phyloP scores from a whole-genome alignment of 2,329 filamentous ascomycete species.

The Sporothrix dimorphospora region DNA sequence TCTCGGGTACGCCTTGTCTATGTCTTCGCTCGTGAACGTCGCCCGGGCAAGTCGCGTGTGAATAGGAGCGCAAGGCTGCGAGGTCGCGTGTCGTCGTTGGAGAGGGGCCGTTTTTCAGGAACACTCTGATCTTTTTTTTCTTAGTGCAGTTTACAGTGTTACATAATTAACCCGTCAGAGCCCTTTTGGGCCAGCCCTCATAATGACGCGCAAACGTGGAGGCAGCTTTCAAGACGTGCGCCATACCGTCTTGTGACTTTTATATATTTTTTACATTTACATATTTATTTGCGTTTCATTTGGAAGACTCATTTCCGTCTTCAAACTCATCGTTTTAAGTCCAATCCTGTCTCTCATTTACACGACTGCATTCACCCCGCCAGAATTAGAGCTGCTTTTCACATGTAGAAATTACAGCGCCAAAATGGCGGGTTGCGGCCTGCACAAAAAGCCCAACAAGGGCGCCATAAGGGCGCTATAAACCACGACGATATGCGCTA shows the following conservation, averaged over 20 bases:
- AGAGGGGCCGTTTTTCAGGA: not conserved
- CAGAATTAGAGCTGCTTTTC: not conserved
- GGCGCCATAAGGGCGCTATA: not conserved
- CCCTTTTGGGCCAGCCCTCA: not conserved
- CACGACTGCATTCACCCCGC: too few species aligned
- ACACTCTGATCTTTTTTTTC: not conserved
- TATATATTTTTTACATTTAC: too few species aligned
- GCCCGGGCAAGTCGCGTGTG: not conserved
- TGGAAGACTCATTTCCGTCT: too few species aligned
- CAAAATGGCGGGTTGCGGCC: not conserved
- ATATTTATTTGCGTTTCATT: too few species aligned
- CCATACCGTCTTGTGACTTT: not conserved
- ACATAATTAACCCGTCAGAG: conserved; percentile 12
- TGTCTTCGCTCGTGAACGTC: not conserved
- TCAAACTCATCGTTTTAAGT: too few species aligned
- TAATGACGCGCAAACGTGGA: not conserved
- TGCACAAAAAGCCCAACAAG: not conserved
- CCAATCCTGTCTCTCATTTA: too few species aligned
- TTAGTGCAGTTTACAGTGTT: conserved; percentile 17
- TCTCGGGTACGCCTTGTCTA: not conserved
- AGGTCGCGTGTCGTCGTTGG: conserved; percentile 15
- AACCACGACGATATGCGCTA: not conserved
- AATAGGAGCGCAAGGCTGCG: not conserved
- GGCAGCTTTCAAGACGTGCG: not conserved
- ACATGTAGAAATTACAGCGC: not conserved